Base-by-base conservation (phyloP, 2,329 filamentous ascomycete genomes). In the Escovopsis weberi region DNA sequence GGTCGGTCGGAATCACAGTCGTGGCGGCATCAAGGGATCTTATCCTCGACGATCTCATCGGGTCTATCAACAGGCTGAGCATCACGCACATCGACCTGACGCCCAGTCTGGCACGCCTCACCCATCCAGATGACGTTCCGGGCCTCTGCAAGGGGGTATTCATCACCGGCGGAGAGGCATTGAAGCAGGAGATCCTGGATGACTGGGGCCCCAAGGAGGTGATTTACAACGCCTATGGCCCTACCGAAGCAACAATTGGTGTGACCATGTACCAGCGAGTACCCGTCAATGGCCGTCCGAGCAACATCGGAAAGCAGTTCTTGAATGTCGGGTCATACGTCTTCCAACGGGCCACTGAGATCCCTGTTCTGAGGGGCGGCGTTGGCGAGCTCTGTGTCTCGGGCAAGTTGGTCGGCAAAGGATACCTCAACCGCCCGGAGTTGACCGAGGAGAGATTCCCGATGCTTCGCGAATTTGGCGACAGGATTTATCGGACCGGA, bases 41-140 rank as follows among this genome's bases (percentile, higher is more conserved):
- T 2, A 80, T 95, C 1, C 79, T 95, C 32, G 85, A 91, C 51
- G 85, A 95, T 52, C 67, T 95, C 12, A 70, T 82, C 1, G 74
- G 72, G 2, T 78, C 80, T 0, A 89, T 95, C 45, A 74, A 74
- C 15, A 69, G 67, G 19, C 69, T 94, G 4, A 63, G 68, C 8
- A 89, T 95, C 48, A 94, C 88, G 0, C 88, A 95, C 54, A 86
- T 95, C 43, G 88, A 95, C 58, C 67, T 95, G 3, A 95, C 88
- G 0, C 89, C 88, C 0, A 94, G 85, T 57, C 66, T 95, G 12
- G 88, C 88, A 2, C 74, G 83, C 6, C 66, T 94, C 9, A 63
- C 91, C 1, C 78, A 81, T 45, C 89, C 88, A 0, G 71, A 84
- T 30, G 82, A 93, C 37, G 84, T 89, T 0, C 87, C 88, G 2